Base-by-base conservation (phyloP, 164 flowering plant species). In the Saururus chinensis region DNA sequence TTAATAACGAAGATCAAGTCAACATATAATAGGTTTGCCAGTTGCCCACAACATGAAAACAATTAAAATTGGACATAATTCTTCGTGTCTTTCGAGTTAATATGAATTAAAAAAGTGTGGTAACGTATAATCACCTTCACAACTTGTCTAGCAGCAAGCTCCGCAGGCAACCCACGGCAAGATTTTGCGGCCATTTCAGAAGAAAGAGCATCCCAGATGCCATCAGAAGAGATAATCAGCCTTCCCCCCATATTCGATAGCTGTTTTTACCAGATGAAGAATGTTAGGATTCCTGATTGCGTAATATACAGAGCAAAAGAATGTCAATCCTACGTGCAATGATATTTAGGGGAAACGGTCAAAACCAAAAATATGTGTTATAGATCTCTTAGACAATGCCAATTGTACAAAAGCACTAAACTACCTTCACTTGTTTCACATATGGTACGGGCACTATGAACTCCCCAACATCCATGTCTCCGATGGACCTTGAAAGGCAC, bases 401-500 rank as follows among this genome's bases (percentile, higher is more conserved):
- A 13, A 42, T 12, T 10, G 12, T 12, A 40, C 4, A 21, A 55
- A 14, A 62, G 62, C 19, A 48, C 8, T 10, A 21, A 40, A 13
- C 45, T 77, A 89, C 97, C 87, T 90, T 90, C 56, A 90, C 97
- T 90, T 90, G 95, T 70, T 90, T 90, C 22, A 90, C 97, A 77
- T 78, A 68, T 21, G 97, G 97, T 64, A 90, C 71, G 25, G 97
- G 95, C 65, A 90, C 95, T 53, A 89, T 89, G 61, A 78, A 87
- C 63, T 89, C 95, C 20, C 97, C 95, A 61, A 89, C 97, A 76
- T 90, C 97, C 89, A 83, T 82, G 66, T 88, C 92, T 30, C 95
- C 95, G 56, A 90, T 90, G 10, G 95, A 90, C 69, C 97, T 75
- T 22, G 97, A 90, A 70, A 90, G 91, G 77, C 97, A 90, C 71